phyloP scores from a whole-genome alignment of 345 rosid genomes.

The Pelargonium nanum region DNA sequence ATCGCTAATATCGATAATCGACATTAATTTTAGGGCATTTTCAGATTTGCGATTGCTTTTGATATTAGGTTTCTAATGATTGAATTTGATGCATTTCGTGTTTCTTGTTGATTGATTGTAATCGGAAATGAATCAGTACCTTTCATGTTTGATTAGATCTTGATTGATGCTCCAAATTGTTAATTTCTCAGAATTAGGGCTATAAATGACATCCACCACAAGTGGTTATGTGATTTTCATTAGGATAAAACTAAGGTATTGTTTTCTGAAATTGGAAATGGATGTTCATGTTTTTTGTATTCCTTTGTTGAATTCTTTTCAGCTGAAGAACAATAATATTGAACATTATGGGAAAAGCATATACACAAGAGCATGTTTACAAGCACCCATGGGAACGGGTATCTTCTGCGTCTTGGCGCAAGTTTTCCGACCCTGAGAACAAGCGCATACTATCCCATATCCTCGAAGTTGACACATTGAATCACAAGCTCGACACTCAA shows the following conservation, averaged over 20 bases:
- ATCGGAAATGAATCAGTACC: too few species aligned
- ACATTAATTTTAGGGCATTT: too few species aligned
- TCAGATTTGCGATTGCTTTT: too few species aligned
- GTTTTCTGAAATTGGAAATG: neutral
- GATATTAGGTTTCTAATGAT: too few species aligned
- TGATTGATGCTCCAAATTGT: too few species aligned
- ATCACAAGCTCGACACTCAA: constrained; percentile 45
- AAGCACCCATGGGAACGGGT: constrained; percentile 98
- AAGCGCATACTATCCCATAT: constrained; percentile 70
- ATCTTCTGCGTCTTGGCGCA: constrained; percentile 97
- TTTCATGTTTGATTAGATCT: too few species aligned
- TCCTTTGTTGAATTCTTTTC: constrained; percentile 5
- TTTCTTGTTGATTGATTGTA: too few species aligned
- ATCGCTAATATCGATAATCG: too few species aligned
- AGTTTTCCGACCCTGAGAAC: constrained; percentile 86
- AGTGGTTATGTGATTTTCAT: neutral
- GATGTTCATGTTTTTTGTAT: neutral
- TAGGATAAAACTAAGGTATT: neutral
- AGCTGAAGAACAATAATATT: neutral
- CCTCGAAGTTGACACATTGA: constrained; percentile 81
- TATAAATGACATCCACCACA: too few species aligned
- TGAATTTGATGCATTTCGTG: too few species aligned
- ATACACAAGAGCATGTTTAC: constrained; percentile 78
- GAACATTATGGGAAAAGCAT: constrained; percentile 61
- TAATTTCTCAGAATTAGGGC: too few species aligned